These are phyloP conservation scores for Leccinellum rugosiceps DNA, from an alignment of 768 basidiomycete genomes.

Conservation along the genomic window DNA sequence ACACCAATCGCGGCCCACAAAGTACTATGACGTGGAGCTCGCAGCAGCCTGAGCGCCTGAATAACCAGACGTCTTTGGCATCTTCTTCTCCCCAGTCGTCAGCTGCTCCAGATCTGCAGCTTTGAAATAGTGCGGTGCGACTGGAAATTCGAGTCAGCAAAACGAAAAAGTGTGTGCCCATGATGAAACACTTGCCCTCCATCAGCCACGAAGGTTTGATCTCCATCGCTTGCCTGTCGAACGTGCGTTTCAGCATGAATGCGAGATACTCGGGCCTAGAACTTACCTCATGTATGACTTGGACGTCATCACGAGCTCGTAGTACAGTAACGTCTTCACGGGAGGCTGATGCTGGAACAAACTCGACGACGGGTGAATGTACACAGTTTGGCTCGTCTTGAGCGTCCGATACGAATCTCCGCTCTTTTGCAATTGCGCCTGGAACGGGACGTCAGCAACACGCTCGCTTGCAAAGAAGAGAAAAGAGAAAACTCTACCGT, in stretches of 20 bases:
- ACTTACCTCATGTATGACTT: conserved; percentile 86
- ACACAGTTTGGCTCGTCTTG: conserved; percentile 94
- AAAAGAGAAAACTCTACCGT: conserved; percentile 49
- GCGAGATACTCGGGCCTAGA: neutral
- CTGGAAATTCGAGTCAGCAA: conserved; percentile 36
- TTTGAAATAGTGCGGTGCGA: conserved; percentile 97
- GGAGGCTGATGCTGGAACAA: conserved; percentile 96
- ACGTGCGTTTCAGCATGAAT: neutral
- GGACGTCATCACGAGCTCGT: conserved; percentile 95
- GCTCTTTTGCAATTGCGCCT: conserved; percentile 92
- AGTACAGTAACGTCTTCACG: conserved; percentile 85
- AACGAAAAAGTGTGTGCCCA: neutral
- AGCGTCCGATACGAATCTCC: conserved; percentile 97
- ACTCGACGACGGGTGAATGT: conserved; percentile 94
- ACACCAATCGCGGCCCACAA: neutral
- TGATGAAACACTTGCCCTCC: conserved; percentile 59
- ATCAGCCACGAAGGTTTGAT: conserved; percentile 94
- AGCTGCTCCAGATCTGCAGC: conserved; percentile 77
- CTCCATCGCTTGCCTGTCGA: conserved; percentile 86
- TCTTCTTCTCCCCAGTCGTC: conserved; percentile 82
- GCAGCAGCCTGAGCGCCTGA: conserved; percentile 17
- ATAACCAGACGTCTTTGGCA: conserved; percentile 72
- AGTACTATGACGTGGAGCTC: conserved; percentile 8
- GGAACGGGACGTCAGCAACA: neutral
- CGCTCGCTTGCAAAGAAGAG: neutral